Evolutionary conservation across 2,329 filamentous ascomycete genomes (phyloP), one percentile per base, ranked within the genome.

Genomic region (Aspergillus latus): DNA sequence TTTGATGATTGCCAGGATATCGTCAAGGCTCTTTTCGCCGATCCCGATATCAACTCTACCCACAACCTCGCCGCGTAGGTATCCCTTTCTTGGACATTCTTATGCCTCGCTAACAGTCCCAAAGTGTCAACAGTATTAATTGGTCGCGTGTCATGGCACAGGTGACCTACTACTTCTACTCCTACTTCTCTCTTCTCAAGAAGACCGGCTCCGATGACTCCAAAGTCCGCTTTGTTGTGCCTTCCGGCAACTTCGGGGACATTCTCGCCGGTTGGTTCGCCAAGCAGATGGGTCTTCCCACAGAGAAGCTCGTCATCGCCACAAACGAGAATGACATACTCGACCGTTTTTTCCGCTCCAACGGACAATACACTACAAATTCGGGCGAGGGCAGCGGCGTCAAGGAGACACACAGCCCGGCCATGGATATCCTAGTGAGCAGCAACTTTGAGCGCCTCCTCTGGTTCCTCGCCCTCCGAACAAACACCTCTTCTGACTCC

Each of bases 241-340:
- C 94, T 2, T 95, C 92, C 0, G 94, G 94, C 54, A 97, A 99
- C 80, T 99, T 99, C 75, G 91, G 94, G 60, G 91, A 97, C 71
- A 92, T 99, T 63, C 81, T 97, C 3, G 76, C 76, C 6, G 93
- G 93, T 49, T 97, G 93, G 78, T 97, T 97, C 69, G 92, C 93
- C 21, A 88, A 88, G 65, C 82, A 86, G 65, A 96, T 96, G 91
- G 92, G 92, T 54, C 82, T 97, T 2, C 92, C 92, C 3, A 81
- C 88, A 2, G 88, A 94, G 61, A 96, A 93, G 77, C 85, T 99
- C 32, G 86, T 96, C 26, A 88, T 97, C 55, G 91, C 93, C 0
- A 97, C 93, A 50, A 97, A 97, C 74, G 92, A 95, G 77, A 99
- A 99, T 77, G 94, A 97, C 68, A 97, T 97, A 59, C 84, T 99